Conservation (phyloP, 129 eudicot species). For the Solidago caesia region DNA sequence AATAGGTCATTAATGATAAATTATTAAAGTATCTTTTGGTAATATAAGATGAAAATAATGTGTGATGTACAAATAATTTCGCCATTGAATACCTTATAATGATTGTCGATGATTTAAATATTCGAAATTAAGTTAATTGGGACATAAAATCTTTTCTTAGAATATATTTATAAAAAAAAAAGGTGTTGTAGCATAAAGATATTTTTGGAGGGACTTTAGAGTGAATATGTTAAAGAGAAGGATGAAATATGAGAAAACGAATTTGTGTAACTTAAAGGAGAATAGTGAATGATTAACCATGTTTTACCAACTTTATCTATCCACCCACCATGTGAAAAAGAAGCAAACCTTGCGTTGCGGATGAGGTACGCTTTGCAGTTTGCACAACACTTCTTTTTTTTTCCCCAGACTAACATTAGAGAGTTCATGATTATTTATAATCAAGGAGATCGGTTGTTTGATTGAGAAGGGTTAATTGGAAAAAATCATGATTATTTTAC, state of each 20-base stretch:
- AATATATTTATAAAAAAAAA: no score
- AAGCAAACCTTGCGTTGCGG: conserved; percentile 41
- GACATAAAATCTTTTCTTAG: no score
- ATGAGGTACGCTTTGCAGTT: conserved; percentile 24
- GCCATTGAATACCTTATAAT: no score
- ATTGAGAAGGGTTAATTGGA: no score
- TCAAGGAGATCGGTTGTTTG: no score
- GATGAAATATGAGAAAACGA: neutral
- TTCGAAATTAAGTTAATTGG: no score
- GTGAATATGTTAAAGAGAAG: neutral
- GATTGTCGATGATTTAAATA: no score
- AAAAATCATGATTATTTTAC: no score
- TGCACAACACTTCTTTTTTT: neutral
- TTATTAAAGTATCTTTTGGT: no score
- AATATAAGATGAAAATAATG: no score
- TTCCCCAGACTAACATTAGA: neutral
- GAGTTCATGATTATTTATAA: neutral
- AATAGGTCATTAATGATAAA: neutral
- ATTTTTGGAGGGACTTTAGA: neutral
- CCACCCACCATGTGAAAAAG: conserved; percentile 41
- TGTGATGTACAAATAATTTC: no score
- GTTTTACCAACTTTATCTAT: conserved; percentile 30
- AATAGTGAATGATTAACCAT: conserved; percentile 16
- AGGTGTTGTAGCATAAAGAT: neutral
- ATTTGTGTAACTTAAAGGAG: conserved; percentile 12